These are phyloP conservation scores for Amylocarpus encephaloides DNA, from an alignment of 2,329 filamentous ascomycete species.

Conservation along the genomic window DNA sequence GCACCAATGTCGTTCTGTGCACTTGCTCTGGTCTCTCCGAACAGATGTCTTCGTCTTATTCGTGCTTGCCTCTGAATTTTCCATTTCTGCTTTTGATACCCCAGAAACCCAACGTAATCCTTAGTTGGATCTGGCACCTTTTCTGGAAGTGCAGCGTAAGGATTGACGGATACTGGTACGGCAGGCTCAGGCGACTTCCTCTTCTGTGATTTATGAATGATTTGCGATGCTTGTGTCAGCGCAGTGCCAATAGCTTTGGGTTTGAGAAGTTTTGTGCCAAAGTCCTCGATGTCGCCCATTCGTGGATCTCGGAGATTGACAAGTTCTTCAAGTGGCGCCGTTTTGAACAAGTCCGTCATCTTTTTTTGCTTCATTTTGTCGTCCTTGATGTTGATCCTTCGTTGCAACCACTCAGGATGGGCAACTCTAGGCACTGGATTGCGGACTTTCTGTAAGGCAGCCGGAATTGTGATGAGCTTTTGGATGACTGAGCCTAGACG, in stretches of 20 bases:
- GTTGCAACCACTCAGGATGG: constrained; percentile 95
- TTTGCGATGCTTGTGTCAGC: constrained; percentile 36
- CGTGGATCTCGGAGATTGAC: constrained; percentile 53
- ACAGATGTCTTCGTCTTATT: constrained; percentile 78
- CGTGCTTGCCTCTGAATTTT: constrained; percentile 93
- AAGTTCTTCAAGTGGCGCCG: constrained; percentile 68
- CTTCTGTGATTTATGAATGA: constrained; percentile 52
- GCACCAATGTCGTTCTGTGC: constrained; percentile 59
- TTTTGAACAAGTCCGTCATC: constrained; percentile 84
- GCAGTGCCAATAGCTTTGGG: constrained; percentile 51
- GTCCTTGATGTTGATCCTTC: constrained; percentile 88
- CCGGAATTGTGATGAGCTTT: constrained; percentile 97
- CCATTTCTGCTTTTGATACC: constrained; percentile 98
- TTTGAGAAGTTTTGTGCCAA: constrained; percentile 62
- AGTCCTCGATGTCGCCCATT: constrained; percentile 73
- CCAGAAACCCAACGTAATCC: constrained; percentile 81
- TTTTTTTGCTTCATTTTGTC: constrained; percentile 99
- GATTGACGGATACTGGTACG: constrained; percentile 58
- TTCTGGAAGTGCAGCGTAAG: constrained; percentile 74
- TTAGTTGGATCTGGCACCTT: constrained; percentile 79
- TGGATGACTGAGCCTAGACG: constrained; percentile 95
- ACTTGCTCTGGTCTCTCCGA: constrained; percentile 73
- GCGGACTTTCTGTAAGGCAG: constrained; percentile 85
- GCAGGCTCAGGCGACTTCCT: constrained; percentile 66
- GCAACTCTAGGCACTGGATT: constrained; percentile 92